Evolutionary conservation across 2,329 filamentous ascomycete species (phyloP).

Genomic region (Seiridium unicorne): DNA sequence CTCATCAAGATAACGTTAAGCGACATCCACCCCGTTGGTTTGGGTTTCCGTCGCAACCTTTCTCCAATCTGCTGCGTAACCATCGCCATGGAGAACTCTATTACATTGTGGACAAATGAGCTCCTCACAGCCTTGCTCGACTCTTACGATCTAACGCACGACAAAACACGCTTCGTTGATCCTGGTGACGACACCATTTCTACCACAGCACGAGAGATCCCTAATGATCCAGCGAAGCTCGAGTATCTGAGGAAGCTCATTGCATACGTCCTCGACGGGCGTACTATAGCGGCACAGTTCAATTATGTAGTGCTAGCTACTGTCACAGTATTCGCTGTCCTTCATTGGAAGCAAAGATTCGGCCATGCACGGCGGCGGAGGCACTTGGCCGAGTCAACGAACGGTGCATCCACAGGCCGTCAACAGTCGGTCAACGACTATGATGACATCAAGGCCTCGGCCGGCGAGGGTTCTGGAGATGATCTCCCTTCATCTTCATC

Average conservation of each 20-base stretch:
- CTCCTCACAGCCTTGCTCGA: background rate
- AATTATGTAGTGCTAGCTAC: conserved; percentile 30
- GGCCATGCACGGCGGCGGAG: background rate
- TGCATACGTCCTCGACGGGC: conserved; percentile 28
- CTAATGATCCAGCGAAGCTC: conserved; percentile 29
- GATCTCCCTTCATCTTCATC: conserved; percentile 27
- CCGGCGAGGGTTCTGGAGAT: background rate
- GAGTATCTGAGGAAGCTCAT: conserved; percentile 32
- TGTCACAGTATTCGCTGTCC: conserved; percentile 24
- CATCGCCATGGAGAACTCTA: background rate
- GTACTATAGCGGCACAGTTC: conserved; percentile 29
- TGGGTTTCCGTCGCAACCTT: background rate
- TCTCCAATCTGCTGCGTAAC: background rate
- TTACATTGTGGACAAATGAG: background rate
- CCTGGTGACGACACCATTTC: background rate
- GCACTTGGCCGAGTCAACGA: background rate
- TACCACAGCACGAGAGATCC: conserved; percentile 7
- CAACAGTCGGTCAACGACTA: background rate
- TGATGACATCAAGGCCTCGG: background rate
- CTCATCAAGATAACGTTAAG: conserved; percentile 1
- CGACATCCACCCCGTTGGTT: background rate
- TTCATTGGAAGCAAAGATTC: conserved; percentile 19
- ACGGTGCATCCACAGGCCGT: background rate
- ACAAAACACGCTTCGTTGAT: background rate
- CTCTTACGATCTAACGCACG: background rate